Conservation (phyloP, 2,329 filamentous ascomycete species). For the Dothidotthia symphoricarpi region DNA sequence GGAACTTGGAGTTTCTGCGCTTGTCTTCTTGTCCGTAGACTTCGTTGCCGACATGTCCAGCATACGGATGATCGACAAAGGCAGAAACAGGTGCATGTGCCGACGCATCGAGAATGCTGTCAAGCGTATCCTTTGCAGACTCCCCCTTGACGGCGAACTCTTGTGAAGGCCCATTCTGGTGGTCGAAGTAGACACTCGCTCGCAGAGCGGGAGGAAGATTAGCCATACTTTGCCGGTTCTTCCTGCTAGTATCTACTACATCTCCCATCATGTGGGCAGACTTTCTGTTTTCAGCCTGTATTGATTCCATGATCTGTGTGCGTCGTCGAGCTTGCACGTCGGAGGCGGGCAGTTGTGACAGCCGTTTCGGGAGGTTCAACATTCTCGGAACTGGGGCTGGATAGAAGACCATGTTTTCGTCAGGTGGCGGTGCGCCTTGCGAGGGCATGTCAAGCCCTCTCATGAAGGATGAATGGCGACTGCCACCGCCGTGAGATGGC, state of each 20-base stretch:
- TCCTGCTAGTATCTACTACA: conserved; percentile 18
- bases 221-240: conserved; percentile 46
- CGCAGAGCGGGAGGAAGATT: conserved; percentile 78
- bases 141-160: conserved; percentile 64
- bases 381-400: conserved; percentile 91
- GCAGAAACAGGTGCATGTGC: conserved; percentile 83
- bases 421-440: conserved; percentile 54
- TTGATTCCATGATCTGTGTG: conserved; percentile 68
- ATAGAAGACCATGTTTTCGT: conserved; percentile 87
- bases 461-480: conserved; percentile 41
- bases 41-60: conserved; percentile 70
- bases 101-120: conserved; percentile 88
- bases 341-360: conserved; percentile 71
- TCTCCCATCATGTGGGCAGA: conserved; percentile 42
- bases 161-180: conserved; percentile 54
- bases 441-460: conserved; percentile 38
- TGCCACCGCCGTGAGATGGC: conserved; percentile 23
- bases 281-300: conserved; percentile 56
- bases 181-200: conserved; percentile 88
- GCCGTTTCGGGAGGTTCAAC: conserved; percentile 84
- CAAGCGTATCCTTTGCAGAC: conserved; percentile 83
- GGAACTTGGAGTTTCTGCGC: conserved; percentile 44
- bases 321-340: conserved; percentile 66
- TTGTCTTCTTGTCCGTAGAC: conserved; percentile 60
- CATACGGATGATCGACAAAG: conserved; percentile 86